A percentile compares a stretch with the other conserved stretches of the same genome.
phyloP scores from a whole-genome alignment of 1,139 yeast species.

The Suhomyces atakaporum region DNA sequence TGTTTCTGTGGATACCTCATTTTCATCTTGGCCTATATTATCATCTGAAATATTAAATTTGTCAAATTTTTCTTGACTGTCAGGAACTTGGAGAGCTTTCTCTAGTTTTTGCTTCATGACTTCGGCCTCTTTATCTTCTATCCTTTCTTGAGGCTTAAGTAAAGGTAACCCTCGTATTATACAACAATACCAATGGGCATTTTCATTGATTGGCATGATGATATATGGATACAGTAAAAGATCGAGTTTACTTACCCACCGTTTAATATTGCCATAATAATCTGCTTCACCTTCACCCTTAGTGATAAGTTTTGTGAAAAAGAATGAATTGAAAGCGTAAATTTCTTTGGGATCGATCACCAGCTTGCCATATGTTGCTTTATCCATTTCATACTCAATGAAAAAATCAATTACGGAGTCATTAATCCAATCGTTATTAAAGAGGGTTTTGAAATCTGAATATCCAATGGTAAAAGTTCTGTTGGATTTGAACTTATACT shows the following conservation, averaged over 20 bases:
- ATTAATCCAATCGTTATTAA: slow-evolving; percentile 74
- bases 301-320: slow-evolving; percentile 65
- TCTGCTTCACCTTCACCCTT: slow-evolving; percentile 22
- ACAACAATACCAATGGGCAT: slow-evolving; percentile 87
- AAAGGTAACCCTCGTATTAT: slow-evolving; percentile 54
- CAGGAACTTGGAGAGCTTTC: slow-evolving; percentile 13
- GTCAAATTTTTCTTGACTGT: slow-evolving; percentile 13
- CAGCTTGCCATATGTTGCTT: slow-evolving; percentile 27
- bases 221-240: slow-evolving; percentile 62
- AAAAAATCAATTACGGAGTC: slow-evolving; percentile 75
- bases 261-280: slow-evolving; percentile 64
- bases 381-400: slow-evolving; percentile 56
- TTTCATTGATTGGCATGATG: slow-evolving; percentile 80
- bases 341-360: slow-evolving; percentile 33
- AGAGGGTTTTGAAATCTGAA: slow-evolving; percentile 67
- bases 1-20: slow-evolving; percentile 1
- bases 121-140: slow-evolving; percentile 4
- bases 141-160: slow-evolving; percentile 20
- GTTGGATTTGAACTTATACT: slow-evolving; percentile 50
- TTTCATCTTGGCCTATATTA: slow-evolving; percentile 5
- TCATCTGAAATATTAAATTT: slow-evolving; percentile 11
- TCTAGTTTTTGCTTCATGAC: slow-evolving; percentile 5
- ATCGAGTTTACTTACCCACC: slow-evolving; percentile 79
- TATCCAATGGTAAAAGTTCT: slow-evolving; percentile 52
- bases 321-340: slow-evolving; percentile 80